Evolutionary conservation across 805 yeast species (phyloP), one percentile per base, ranked within the genome.

Genomic region (Suhomyces faveliae): DNA sequence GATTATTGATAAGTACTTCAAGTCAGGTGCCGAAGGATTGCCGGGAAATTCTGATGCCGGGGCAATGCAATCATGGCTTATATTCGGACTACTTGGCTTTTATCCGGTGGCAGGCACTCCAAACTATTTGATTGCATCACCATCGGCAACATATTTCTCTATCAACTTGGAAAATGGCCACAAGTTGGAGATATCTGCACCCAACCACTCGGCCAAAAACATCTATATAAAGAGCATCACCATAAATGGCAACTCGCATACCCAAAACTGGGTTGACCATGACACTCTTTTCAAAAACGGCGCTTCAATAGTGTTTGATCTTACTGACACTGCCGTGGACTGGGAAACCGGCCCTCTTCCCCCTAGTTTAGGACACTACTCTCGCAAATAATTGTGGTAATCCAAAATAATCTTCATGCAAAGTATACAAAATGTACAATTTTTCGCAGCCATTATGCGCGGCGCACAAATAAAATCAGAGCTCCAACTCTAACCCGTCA

Each of bases 41-140:
- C 72, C 74, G 5, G 72, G 72, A 1, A 67, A 68, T 46, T 64
- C 71, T 1, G 73, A 68, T 48, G 68, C 66, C 9, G 73, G 73
- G 5, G 69, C 74, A 10, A 67, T 69, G 70, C 71, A 67, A 46
- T 58, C 66, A 3, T 69, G 71, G 70, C 44, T 65, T 12, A 60
- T 67, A 44, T 67, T 66, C 55, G 65, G 58, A 3, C 42, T 68
- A 41, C 49, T 64, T 38, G 74, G 74, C 2, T 35, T 69, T 8
- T 68, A 67, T 43, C 74, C 73, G 5, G 59, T 66, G 17, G 52
- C 73, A 5, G 71, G 70, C 0, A 66, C 72, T 3, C 61, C 68
- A 9, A 59, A 67, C 0, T 69, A 68, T 47, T 54, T 69, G 15
- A 41, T 68, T 6, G 48, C 64, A 4, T 52, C 69, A 1, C 74